phyloP scores from a whole-genome alignment of 495 filamentous ascomycete species.

The Lindgomyces ingoldianus region DNA sequence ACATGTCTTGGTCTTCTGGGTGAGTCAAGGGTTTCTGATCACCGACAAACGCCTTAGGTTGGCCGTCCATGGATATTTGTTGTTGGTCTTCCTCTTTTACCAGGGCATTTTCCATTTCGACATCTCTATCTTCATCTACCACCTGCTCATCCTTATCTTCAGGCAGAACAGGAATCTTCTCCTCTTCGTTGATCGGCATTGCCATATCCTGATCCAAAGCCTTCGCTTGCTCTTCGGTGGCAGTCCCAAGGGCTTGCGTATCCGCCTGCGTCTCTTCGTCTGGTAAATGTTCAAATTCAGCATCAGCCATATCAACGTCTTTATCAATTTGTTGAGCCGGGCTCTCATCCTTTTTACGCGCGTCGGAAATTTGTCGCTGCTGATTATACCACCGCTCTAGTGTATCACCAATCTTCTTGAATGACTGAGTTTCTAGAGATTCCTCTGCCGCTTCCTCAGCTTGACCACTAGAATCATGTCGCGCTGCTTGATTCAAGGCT shows the following conservation, averaged over 20 bases:
- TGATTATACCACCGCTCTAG: slow-evolving; percentile 91
- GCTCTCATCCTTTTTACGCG: slow-evolving; percentile 63
- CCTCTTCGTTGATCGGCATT: slow-evolving; percentile 70
- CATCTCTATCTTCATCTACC: slow-evolving; percentile 25
- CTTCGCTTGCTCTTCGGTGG: slow-evolving; percentile 80
- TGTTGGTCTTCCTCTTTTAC: slow-evolving; percentile 50
- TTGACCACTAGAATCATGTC: slow-evolving; percentile 20
- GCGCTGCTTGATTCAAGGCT: slow-evolving; percentile 26
- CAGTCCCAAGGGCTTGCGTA: slow-evolving; percentile 86
- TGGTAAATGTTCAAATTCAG: slow-evolving; percentile 86
- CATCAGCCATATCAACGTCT: slow-evolving; percentile 66
- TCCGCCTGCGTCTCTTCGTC: slow-evolving; percentile 78
- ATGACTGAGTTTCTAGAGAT: slow-evolving; percentile 56
- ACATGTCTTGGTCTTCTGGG: slow-evolving; percentile 43
- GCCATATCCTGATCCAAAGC: slow-evolving; percentile 83
- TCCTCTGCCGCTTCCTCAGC: slow-evolving; percentile 37
- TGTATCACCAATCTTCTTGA: slow-evolving; percentile 89
- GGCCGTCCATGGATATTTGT: slow-evolving; percentile 20
- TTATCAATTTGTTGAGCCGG: slow-evolving; percentile 44
- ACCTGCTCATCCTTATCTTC: slow-evolving; percentile 52
- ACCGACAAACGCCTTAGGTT: slow-evolving; percentile 33
- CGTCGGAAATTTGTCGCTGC: slow-evolving; percentile 73
- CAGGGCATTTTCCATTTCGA: slow-evolving; percentile 32
- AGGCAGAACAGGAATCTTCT: slow-evolving; percentile 50
- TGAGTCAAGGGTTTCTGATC: slow-evolving; percentile 44